Evolutionary conservation across 306 rosid genomes (phyloP).

Genomic region (Luffa aegyptiaca): DNA sequence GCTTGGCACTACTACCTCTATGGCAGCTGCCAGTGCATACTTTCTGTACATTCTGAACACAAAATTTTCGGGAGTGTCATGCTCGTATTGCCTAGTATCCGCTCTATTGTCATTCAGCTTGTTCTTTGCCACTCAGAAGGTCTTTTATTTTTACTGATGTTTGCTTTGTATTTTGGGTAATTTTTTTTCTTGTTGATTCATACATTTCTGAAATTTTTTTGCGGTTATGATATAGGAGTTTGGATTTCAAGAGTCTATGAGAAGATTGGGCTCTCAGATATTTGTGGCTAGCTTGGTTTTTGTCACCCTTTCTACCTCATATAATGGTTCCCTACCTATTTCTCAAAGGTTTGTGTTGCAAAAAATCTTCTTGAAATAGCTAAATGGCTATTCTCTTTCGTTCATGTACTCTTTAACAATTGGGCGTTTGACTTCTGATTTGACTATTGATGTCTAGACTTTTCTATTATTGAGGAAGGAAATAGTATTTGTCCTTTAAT

Average conservation of each 20-base stretch:
- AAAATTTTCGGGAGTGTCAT: slow-evolving; percentile 46
- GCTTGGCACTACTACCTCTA: slow-evolving; percentile 60
- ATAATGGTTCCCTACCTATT: slow-evolving; percentile 30
- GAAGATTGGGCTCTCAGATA: slow-evolving; percentile 46
- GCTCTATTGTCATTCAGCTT: slow-evolving; percentile 69
- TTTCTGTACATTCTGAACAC: slow-evolving; percentile 70
- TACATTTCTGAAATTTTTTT: not conserved
- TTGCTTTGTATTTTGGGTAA: not conserved
- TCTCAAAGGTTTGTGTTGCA: slow-evolving; percentile 39
- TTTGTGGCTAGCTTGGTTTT: slow-evolving; percentile 58
- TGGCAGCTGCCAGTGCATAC: slow-evolving; percentile 83
- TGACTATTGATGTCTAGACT: not conserved
- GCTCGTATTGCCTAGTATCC: slow-evolving; percentile 63
- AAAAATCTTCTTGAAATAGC: not conserved
- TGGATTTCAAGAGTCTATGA: slow-evolving; percentile 45
- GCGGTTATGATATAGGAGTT: slow-evolving; percentile 32
- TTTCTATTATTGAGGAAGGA: not conserved
- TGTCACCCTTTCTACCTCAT: slow-evolving; percentile 55
- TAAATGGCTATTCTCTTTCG: not conserved
- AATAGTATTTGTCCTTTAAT: not conserved
- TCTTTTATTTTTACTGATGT: not conserved
- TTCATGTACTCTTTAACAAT: not conserved
- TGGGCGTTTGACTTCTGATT: not conserved
- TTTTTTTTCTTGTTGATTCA: not conserved
- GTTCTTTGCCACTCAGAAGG: slow-evolving; percentile 48